Evolutionary conservation across 352 stramenopile genomes (phyloP), one percentile per base, ranked within the genome.

Genomic region (Elongisporangium undulatum): DNA sequence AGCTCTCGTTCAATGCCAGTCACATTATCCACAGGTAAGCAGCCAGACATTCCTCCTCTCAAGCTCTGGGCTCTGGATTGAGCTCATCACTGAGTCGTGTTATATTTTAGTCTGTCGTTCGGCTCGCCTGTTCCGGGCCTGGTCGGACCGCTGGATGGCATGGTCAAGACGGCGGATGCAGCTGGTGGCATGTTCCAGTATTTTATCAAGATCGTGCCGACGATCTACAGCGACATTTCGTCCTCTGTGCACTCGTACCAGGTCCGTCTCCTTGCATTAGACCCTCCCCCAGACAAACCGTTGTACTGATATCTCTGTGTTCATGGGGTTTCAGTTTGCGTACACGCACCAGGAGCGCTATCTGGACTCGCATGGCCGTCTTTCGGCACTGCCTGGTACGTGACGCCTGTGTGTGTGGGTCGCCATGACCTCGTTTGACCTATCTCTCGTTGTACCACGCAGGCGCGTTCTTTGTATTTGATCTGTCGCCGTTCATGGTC

Each of bases 161-260:
- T 75, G 41, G 56, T 39, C 17, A 87, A 90, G 66, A 68, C 85
- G 41, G 66, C 82, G 0, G 58, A 72, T 53, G 65, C 65, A 94
- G 85, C 60, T 29, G 85, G 85, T 13, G 85, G 79, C 16, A 80
- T 93, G 57, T 93, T 91, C 63, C 83, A 94, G 72, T 94, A 94
- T 71, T 92, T 90, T 61, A 87, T 94, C 72, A 94, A 94, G 71
- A 84, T 94, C 51, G 84, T 94, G 54, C 85, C 85, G 20, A 94
- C 85, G 22, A 89, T 94, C 61, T 94, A 90, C 72, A 86, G 77
- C 62, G 82, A 92, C 52, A 83, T 86, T 20, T 77, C 82, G 58
- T 72, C 81, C 12, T 67, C 72, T 3, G 79, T 85, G 20, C 66
- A 82, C 53, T 92, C 82, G 63, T 93, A 93, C 63, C 85, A 89